phyloP scores from a whole-genome alignment of 192 early-diverging fungal genomes.

The Umbelopsis sp. region DNA sequence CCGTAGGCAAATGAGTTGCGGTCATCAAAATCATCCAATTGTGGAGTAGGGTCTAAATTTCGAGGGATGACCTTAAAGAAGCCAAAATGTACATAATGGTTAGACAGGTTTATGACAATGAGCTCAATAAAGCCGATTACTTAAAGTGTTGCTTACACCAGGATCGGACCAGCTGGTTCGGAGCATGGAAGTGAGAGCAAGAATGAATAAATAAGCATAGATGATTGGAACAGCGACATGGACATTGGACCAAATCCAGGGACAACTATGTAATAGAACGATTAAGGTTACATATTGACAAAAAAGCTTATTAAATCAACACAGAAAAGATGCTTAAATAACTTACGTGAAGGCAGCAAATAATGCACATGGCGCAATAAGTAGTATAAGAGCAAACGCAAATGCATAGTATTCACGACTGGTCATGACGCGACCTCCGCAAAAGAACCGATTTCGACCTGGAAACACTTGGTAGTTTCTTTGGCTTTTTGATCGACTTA shows the following conservation, averaged over 20 bases:
- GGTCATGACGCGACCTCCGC: slow-evolving; percentile 65
- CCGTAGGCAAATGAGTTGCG: slow-evolving; percentile 38
- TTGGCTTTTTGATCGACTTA: background rate
- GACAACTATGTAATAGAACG: slow-evolving; percentile 47
- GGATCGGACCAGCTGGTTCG: slow-evolving; percentile 78
- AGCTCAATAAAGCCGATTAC: background rate
- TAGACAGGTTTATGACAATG: too few species aligned
- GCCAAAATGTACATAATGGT: background rate
- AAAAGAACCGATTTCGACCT: slow-evolving; percentile 61
- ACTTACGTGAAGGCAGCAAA: slow-evolving; percentile 61
- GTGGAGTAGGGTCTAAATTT: slow-evolving; percentile 63
- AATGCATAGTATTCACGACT: slow-evolving; percentile 67
- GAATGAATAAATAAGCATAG: slow-evolving; percentile 65
- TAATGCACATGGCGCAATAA: slow-evolving; percentile 57
- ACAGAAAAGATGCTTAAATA: background rate
- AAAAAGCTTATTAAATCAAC: background rate
- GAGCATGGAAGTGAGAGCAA: slow-evolving; percentile 67
- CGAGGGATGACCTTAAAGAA: slow-evolving; percentile 64
- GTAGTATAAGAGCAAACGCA: slow-evolving; percentile 52
- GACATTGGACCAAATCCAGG: slow-evolving; percentile 63
- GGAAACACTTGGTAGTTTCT: slow-evolving; percentile 55
- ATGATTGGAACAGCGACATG: slow-evolving; percentile 65
- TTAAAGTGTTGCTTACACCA: slow-evolving; percentile 41
- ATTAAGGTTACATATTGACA: background rate
- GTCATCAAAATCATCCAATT: slow-evolving; percentile 55